These are phyloP conservation scores for Dalbergia cochinchinensis DNA, from an alignment of 306 rosid genomes.

Conservation along the genomic window DNA sequence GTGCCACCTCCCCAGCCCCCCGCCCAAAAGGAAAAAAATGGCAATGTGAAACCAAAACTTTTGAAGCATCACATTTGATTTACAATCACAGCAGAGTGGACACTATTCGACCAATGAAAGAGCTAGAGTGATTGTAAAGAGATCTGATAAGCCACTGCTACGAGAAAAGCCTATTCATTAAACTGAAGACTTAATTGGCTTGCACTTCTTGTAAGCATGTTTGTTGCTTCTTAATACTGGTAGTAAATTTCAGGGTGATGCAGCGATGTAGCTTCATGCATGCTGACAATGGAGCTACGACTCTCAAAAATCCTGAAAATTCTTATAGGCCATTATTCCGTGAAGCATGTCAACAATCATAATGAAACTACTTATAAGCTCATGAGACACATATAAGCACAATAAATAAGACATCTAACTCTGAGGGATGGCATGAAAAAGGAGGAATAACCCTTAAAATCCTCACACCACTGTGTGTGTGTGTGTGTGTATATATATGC, in stretches of 20 bases:
- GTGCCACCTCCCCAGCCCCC: conserved; percentile 59
- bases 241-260: neutral
- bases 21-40: too few species aligned
- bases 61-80: too few species aligned
- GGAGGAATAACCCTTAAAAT: conserved; percentile 6
- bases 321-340: conserved; percentile 36
- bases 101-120: neutral
- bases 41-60: too few species aligned
- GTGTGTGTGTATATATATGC: neutral
- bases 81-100: neutral
- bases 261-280: too few species aligned
- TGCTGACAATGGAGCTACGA: neutral
- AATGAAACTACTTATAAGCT: conserved; percentile 4
- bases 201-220: too few species aligned
- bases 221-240: neutral
- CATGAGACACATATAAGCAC: neutral
- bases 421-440: neutral
- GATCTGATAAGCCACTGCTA: too few species aligned
- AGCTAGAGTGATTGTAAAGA: neutral
- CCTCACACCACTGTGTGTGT: neutral
- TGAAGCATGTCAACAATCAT: conserved; percentile 17
- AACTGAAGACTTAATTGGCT: neutral
- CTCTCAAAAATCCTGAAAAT: neutral
- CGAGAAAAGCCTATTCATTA: neutral
- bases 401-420: conserved; percentile 28